phyloP scores from a whole-genome alignment of 257 asterid species.

The Fraxinus excelsior region DNA sequence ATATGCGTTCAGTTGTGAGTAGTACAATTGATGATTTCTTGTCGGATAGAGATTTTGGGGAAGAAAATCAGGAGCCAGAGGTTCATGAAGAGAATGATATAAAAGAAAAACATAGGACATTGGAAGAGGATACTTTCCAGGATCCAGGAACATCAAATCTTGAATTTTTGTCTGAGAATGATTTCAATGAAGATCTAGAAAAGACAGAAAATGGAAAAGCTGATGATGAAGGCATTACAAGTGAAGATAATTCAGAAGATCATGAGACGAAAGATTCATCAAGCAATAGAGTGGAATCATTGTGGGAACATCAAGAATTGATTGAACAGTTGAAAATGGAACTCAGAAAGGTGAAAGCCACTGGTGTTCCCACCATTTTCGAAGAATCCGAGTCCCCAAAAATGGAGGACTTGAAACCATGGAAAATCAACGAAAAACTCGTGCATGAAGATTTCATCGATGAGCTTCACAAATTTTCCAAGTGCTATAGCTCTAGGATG shows the following conservation, averaged over 20 bases:
- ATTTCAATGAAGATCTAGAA: conserved; percentile 36
- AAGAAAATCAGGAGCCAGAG: conserved; percentile 19
- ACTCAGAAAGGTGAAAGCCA: conserved; percentile 69
- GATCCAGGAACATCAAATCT: conserved; percentile 10
- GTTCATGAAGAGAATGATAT: conserved; percentile 27
- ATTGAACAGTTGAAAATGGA: conserved; percentile 90
- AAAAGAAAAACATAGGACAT: conserved; percentile 38
- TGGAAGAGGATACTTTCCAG: conserved; percentile 31
- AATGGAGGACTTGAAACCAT: conserved; percentile 75
- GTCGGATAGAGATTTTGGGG: conserved; percentile 60
- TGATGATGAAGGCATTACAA: conserved; percentile 18
- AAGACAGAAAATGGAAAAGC: background rate
- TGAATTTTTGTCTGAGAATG: conserved; percentile 38
- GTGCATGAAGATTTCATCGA: conserved; percentile 63
- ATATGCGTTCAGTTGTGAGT: conserved; percentile 31
- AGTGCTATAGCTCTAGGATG: conserved; percentile 77
- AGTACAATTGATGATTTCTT: conserved; percentile 37
- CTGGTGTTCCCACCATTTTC: conserved; percentile 89
- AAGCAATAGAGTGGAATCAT: conserved; percentile 56
- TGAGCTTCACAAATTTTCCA: conserved; percentile 81
- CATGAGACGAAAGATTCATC: conserved; percentile 33
- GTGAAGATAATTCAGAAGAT: conserved; percentile 32
- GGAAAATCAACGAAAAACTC: conserved; percentile 81
- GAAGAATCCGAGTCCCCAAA: conserved; percentile 87
- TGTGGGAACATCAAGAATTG: conserved; percentile 98